Percentiles rank a stretch among this genome's conserved stretches.
phyloP scores from a whole-genome alignment of 2,329 filamentous ascomycete species.

The Calonectria crousiana region DNA sequence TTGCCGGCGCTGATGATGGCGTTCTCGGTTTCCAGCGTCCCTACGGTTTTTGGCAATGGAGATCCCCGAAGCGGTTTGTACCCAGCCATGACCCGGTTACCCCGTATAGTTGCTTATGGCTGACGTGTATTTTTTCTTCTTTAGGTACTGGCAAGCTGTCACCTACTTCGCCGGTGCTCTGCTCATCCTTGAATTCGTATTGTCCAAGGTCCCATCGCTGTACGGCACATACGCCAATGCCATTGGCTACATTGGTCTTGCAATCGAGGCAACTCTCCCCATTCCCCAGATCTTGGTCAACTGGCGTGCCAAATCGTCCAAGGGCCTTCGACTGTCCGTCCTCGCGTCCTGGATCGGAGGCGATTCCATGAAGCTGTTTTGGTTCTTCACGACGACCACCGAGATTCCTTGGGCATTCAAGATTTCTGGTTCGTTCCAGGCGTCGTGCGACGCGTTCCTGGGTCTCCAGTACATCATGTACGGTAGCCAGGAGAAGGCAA shows the following conservation, averaged over 20 bases:
- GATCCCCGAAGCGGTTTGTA: conserved; percentile 73
- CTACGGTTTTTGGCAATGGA: conserved; percentile 88
- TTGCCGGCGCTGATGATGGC: conserved; percentile 64
- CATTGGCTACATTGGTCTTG: conserved; percentile 81
- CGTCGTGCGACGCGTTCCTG: conserved; percentile 79
- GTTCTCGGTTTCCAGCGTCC: conserved; percentile 64
- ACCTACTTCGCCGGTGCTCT: conserved; percentile 74
- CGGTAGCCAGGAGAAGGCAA: conserved; percentile 61
- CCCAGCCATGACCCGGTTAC: neutral
- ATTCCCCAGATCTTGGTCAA: conserved; percentile 84
- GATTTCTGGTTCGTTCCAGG: conserved; percentile 85
- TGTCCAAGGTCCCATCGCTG: conserved; percentile 68
- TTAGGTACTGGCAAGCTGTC: conserved; percentile 83
- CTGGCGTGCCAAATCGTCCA: conserved; percentile 75
- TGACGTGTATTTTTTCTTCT: conserved; percentile 17
- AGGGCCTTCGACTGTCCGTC: conserved; percentile 82
- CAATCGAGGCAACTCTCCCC: conserved; percentile 84
- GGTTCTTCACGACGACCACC: conserved; percentile 80
- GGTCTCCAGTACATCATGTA: conserved; percentile 82
- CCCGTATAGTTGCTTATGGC: conserved; percentile 1
- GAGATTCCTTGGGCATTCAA: conserved; percentile 85
- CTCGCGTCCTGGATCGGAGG: conserved; percentile 83
- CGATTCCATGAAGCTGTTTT: conserved; percentile 89
- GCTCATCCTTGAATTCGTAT: conserved; percentile 73
- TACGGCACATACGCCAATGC: conserved; percentile 75